Evolutionary conservation across 192 early-diverging fungal species (phyloP), one percentile per base, ranked within the genome.

Genomic region (Piromyces sp.): DNA sequence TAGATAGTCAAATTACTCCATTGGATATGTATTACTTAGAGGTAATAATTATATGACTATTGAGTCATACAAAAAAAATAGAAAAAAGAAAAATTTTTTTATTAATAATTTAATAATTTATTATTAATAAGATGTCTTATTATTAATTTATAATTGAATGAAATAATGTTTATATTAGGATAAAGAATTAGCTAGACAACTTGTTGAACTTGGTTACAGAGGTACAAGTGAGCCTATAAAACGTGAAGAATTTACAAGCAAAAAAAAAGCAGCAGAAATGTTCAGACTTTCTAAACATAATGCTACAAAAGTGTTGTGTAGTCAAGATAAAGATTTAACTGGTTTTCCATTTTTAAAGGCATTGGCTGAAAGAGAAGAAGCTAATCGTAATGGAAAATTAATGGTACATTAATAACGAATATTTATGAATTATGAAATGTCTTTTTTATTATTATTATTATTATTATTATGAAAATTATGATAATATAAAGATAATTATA

Each of bases 221-320:
- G 90, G 90, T n/a, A 87, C 87, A 30, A 90, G 91, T 29, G 91
- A 92, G 58, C 90, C 91, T 4, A 83, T 92, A 19, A 92, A 92
- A 81, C 84, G 91, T 30, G 90, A 92, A 79, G 91, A 91, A 81
- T 91, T 91, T 86, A 89, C 91, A 81, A 81, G 84, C n/a, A 82
- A 88, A 14, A 92, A 92, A 83, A 91, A 91, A 83, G 91, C 91
- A 28, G 88, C 88, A 40, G 91, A 92, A 83, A 90, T 85, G 51
- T 92, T 92, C 51, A 84, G 91, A 13, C 86, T 92, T 17, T 87
- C 88, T 16, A 92, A 92, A 81, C 87, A 90, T 19, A 81, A 88
- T 30, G 86, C 89, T 17, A 89, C 90, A 13, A 92, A 92, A 80
- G 86, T 88, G 15, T 83, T 92, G 22, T 86, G 89, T 3, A 85